phyloP scores from a whole-genome alignment of 2,329 filamentous ascomycete species.

The Diaporthe capsici region DNA sequence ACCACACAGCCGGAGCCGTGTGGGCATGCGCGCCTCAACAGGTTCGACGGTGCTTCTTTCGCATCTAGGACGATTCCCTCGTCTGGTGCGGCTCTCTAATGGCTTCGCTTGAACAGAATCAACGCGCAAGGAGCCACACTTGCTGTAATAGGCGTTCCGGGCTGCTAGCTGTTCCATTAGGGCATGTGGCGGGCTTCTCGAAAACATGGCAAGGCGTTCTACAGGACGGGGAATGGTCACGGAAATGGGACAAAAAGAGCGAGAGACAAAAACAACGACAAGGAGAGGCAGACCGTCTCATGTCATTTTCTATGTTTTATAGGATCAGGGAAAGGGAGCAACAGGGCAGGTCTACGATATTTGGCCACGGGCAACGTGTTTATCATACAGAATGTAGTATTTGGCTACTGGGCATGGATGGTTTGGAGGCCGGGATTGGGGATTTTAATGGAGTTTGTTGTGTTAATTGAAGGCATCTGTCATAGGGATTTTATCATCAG shows the following conservation, averaged over 20 bases:
- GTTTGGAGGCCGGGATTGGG: conserved; percentile 1
- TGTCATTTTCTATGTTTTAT: conserved; percentile 16
- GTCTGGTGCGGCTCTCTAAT: not conserved
- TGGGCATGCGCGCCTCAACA: not conserved
- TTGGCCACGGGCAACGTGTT: conserved; percentile 19
- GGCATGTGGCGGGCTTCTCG: conserved; percentile 25
- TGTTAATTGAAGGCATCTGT: conserved; percentile 3
- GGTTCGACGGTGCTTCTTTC: not conserved
- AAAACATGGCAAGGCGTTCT: conserved; percentile 34
- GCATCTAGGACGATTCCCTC: not conserved
- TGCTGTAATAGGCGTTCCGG: conserved; percentile 13
- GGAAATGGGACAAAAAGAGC: not conserved
- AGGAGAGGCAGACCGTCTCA: not conserved
- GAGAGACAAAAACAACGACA: not conserved
- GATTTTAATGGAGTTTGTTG: conserved; percentile 26
- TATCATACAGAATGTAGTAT: conserved; percentile 6
- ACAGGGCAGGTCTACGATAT: not conserved
- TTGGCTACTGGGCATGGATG: conserved; percentile 15
- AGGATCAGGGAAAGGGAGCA: not conserved
- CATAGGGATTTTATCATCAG: not conserved
- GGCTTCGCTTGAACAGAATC: not conserved
- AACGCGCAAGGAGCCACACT: not conserved
- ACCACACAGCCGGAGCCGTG: not conserved
- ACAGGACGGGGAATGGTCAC: not conserved
- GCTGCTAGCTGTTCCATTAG: not conserved